phyloP scores from a whole-genome alignment of 2,329 filamentous ascomycete genomes.

The Diaporthe vexans region DNA sequence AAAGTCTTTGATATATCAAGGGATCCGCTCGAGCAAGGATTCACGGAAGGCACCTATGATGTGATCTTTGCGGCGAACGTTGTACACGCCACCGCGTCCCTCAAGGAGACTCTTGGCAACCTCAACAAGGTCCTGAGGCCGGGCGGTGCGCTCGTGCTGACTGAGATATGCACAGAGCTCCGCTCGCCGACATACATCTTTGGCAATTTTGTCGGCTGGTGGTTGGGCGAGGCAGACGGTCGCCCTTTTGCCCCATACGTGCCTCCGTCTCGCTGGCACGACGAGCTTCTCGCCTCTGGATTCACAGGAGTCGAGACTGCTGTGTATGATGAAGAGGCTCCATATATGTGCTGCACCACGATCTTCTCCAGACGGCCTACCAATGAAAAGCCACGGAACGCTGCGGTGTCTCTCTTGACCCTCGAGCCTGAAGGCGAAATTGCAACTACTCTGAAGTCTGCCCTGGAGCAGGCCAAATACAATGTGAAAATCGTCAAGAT shows the following conservation, averaged over 20 bases:
- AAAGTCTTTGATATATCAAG: constrained; percentile 48
- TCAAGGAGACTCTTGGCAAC: constrained; percentile 45
- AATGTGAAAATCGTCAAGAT: neutral
- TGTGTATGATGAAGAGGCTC: neutral
- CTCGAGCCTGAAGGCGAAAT: neutral
- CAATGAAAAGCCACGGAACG: neutral
- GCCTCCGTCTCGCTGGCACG: neutral
- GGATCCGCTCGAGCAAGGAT: constrained; percentile 49
- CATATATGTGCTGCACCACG: neutral
- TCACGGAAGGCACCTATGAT: constrained; percentile 48
- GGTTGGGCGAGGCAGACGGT: constrained; percentile 20
- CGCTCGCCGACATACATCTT: constrained; percentile 25
- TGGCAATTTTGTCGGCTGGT: constrained; percentile 12
- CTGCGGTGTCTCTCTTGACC: neutral
- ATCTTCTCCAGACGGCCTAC: neutral
- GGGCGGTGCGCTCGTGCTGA: constrained; percentile 47
- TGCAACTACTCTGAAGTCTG: neutral
- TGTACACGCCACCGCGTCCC: constrained; percentile 47
- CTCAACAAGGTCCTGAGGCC: constrained; percentile 49
- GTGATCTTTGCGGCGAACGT: constrained; percentile 50
- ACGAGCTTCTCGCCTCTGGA: neutral
- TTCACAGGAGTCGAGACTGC: neutral
- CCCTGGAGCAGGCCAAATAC: neutral
- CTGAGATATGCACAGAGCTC: constrained; percentile 1
- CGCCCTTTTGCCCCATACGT: neutral